phyloP scores from a whole-genome alignment of 2,329 filamentous ascomycete genomes.

The Parastagonospora avenae region DNA sequence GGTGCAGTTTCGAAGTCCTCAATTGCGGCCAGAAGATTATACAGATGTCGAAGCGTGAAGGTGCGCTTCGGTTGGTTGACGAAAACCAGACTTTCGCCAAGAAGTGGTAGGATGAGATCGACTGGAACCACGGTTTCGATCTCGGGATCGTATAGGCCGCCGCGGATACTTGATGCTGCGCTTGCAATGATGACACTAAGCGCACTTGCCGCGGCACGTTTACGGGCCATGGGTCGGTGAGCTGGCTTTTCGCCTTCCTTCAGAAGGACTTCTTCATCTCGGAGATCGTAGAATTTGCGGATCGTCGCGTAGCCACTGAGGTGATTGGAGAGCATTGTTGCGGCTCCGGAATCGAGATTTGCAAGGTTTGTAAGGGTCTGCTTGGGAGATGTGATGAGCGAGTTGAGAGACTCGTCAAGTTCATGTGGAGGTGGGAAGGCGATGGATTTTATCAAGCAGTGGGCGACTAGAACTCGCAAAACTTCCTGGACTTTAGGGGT shows the following conservation, averaged over 20 bases:
- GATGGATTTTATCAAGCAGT: slow-evolving; percentile 83
- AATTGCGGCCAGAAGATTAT: slow-evolving; percentile 74
- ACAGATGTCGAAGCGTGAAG: slow-evolving; percentile 74
- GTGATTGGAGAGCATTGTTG: slow-evolving; percentile 80
- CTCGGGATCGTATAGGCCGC: slow-evolving; percentile 82
- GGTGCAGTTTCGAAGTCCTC: slow-evolving; percentile 81
- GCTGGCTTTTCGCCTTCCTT: slow-evolving; percentile 46
- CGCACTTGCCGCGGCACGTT: slow-evolving; percentile 72
- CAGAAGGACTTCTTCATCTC: slow-evolving; percentile 66
- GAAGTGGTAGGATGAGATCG: slow-evolving; percentile 80
- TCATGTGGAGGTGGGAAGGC: slow-evolving; percentile 74
- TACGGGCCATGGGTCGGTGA: slow-evolving; percentile 63
- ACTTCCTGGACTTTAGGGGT: slow-evolving; percentile 81
- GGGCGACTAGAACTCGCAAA: slow-evolving; percentile 83
- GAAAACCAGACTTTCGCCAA: slow-evolving; percentile 83
- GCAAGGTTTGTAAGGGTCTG: slow-evolving; percentile 74
- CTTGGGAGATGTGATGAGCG: slow-evolving; percentile 73
- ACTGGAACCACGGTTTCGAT: slow-evolving; percentile 85
- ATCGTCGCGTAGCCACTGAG: slow-evolving; percentile 92
- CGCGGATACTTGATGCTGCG: slow-evolving; percentile 87
- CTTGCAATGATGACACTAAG: slow-evolving; percentile 84
- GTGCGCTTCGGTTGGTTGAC: slow-evolving; percentile 66
- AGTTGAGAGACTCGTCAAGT: slow-evolving; percentile 73
- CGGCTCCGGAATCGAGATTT: slow-evolving; percentile 77
- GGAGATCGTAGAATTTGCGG: slow-evolving; percentile 86